Evolutionary conservation across 495 filamentous ascomycete genomes (phyloP), one percentile per base, ranked within the genome.

Genomic region (Amphirosellinia nigrospora): DNA sequence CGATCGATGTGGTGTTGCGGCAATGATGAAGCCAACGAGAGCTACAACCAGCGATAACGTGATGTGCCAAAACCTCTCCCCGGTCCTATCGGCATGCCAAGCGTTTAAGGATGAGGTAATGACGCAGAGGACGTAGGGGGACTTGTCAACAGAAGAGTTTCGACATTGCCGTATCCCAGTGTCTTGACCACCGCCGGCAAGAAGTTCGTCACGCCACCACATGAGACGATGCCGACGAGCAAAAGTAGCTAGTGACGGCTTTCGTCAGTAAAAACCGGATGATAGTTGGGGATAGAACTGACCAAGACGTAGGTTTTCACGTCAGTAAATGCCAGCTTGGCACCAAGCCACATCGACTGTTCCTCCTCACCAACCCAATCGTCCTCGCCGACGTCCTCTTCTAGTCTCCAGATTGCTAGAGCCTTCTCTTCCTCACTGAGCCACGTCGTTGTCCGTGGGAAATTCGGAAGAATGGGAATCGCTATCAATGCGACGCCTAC

Each of bases 171-270:
- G 36, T 78, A 78, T 9, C 89, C 85, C 7, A 97, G 83, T 1
- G 93, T 94, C 48, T 86, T 83, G 39, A 96, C 93, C 28, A 97
- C 91, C 16, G 92, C 91, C 0, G 93, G 93, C 82, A 96, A 95
- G 86, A 96, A 96, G 78, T 96, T 94, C n/a, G 92, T 93, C 10
- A 93, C 89, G 3, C 63, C 69, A 39, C 62, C 69, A 19, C 34
- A 89, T 87, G 16, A 93, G 89, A 93, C 90, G 77, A 93, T 90
- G 74, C 90, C 88, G 58, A 93, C 86, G 62, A 94, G 85, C 59
- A 92, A 80, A 11, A 92, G 76, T 78, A 89, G 86, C 87, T 89
- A 71, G 1, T 46, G 39, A 53, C 60, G 38, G 6, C 13, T 21
- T 4, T 53, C 16, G 46, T 69, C 36, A 63, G 19, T 45, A 41